Base-by-base conservation (phyloP, 1,284 basidiomycete genomes). In the Ceratobasidium sp. region DNA sequence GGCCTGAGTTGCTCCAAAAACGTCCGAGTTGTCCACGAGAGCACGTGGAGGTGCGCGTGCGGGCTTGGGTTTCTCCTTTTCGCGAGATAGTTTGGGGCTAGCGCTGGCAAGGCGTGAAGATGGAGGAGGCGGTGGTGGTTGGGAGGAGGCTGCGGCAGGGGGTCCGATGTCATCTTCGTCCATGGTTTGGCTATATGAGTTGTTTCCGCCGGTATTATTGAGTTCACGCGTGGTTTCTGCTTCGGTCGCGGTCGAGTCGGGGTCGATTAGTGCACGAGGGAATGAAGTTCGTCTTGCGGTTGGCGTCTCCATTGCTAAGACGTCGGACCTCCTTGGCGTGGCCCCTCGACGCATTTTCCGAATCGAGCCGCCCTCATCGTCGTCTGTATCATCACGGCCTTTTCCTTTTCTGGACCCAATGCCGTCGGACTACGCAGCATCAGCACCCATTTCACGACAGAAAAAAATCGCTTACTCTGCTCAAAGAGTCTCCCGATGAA, bases 271-370 rank as follows among this genome's bases (percentile, higher is more conserved):
- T 29, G 54, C 17, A 15, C 56, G 54, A 40, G 54, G 44, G 25
- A 70, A 57, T 9, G 68, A 56, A 22, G 4, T 19, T 32, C 59
- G 59, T 9, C 52, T 44, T 13, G n/a, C 15, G 1, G 68, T 59
- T 44, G 68, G 37, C 29, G 54, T 49, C 54, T 32, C 17, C 11
- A 22, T 17, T 43, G 17, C 17, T 19, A 19, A 17, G 19, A 40
- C n/a, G 32, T 43, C 49, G 22, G 71, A 74, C 9, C 71, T 44
- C 8, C 71, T 9, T 0, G 71, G 71, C 22, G 71, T 74, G 0
- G 29, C 54, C 22, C 71, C 71, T 43, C 59, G 71, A n/a, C 46
- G 59, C 32, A 64, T 74, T 40, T 74, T 74, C 32, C 71, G 71
- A 29, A 51, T 32, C 29, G 54, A 19, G 17, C 57, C 71, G 5